phyloP scores from a whole-genome alignment of 148 eudicot species.

The Linanthus parryae region DNA sequence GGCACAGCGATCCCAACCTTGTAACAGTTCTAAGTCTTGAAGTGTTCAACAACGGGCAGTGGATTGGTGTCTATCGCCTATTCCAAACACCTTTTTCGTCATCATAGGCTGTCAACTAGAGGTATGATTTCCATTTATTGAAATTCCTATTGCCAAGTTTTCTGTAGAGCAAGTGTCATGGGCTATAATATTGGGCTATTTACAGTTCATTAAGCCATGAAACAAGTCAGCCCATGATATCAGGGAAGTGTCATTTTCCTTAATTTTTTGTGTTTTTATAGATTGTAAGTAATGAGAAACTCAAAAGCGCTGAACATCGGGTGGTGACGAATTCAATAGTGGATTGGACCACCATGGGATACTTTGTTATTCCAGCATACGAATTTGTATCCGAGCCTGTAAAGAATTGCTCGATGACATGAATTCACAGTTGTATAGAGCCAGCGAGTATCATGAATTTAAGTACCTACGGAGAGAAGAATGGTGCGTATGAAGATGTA shows the following conservation, averaged over 20 bases:
- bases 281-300: conserved; percentile 39
- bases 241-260: not conserved
- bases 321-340: conserved; percentile 33
- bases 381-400: conserved; percentile 32
- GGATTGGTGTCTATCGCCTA: conserved; percentile 37
- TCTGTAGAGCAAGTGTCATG: not conserved
- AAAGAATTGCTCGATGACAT: conserved; percentile 9
- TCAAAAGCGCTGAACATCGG: conserved; percentile 31
- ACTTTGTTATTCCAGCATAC: conserved; percentile 25
- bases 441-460: conserved; percentile 24
- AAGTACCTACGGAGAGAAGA: conserved; percentile 8
- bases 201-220: not conserved
- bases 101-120: conserved; percentile 32
- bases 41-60: conserved; percentile 26
- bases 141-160: not conserved
- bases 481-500: conserved; percentile 18
- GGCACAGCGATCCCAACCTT: conserved; percentile 34
- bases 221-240: not conserved
- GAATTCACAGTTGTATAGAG: conserved; percentile 20
- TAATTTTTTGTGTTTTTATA: not conserved
- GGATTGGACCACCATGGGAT: conserved; percentile 27
- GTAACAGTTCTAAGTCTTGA: conserved; percentile 38
- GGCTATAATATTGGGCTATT: not conserved
- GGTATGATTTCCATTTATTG: conserved; percentile 8
- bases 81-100: conserved; percentile 31